Base-by-base conservation (phyloP, 129 eudicot species). In the Flaveria sonorensis region DNA sequence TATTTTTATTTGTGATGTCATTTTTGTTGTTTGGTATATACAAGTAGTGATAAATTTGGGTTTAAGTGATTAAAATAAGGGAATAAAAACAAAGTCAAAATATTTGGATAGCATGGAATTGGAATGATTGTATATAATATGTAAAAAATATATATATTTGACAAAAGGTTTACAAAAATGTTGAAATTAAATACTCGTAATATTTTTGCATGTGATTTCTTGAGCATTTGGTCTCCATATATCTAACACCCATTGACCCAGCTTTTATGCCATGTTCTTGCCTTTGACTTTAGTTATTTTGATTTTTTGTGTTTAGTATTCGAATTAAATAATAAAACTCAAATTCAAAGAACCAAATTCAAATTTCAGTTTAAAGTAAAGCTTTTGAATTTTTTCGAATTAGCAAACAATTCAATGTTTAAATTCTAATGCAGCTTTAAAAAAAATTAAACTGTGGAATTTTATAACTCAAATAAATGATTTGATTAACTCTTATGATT, bases 151-250 rank as follows among this genome's bases (percentile, higher is more conserved):
- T 2, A 43, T 43, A 8, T 42, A 47, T 66, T 77, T 72, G 28
- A 51, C 8, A 50, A 51, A 21, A 28, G 39, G n/a, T 74, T 28
- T 43, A 73, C 23, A 73, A 56, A 14, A 66, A 50, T 19, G 55
- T 30, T 16, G 7, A 56, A 56, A 20, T 57, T 20, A 23, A 57
- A 57, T 9, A 20, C 0, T 20, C 6, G 8, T 14, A 18, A 21
- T 32, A 47, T 48, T 47, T 10, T 30, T 61, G 65, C 78, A 71
- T 79, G 78, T 61, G 78, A 28, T 13, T 21, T 4, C 30, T 43
- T 65, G 23, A n/a, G 36, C 32, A 24, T 24, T 12, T 60, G 66
- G 66, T 60, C 18, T 24, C 9, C 66, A n/a, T n/a, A n/a, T n/a
- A n/a, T 60, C 40, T 24, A 60, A 24, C 66, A 12, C 40, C 39